These are phyloP conservation scores for Penicillium goetzii DNA, from an alignment of 495 filamentous ascomycete species.

Conservation along the genomic window DNA sequence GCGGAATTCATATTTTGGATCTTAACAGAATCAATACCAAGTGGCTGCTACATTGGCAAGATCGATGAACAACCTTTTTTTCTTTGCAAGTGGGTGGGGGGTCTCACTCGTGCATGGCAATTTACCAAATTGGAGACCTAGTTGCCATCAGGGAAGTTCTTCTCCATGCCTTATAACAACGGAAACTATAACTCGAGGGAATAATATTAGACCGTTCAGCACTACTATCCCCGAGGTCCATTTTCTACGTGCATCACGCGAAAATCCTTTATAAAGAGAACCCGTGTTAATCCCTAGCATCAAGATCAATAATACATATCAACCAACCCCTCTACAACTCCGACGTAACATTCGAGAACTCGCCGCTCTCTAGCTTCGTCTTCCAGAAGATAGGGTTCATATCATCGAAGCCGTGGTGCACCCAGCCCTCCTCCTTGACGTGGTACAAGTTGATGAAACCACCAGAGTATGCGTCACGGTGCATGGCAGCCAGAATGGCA, in stretches of 20 bases:
- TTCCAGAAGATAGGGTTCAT: constrained; percentile 99
- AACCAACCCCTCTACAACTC: constrained; percentile 53
- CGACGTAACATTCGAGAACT: constrained; percentile 95
- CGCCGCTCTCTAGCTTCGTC: constrained; percentile 95
- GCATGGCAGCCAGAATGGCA: constrained; percentile 94
- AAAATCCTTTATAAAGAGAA: constrained; percentile 1
- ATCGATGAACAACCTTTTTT: no score
- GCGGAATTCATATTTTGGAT: no score
- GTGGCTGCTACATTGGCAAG: no score
- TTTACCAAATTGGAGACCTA: no score
- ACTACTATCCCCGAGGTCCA: not conserved
- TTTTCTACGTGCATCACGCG: not conserved
- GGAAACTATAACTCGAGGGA: no score
- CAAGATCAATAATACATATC: constrained; percentile 31
- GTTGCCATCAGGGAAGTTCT: no score
- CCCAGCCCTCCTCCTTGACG: constrained; percentile 97
- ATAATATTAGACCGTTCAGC: no score
- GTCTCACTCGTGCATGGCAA: no score
- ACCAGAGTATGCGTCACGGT: constrained; percentile 96
- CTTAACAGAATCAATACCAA: no score
- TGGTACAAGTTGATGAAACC: constrained; percentile 99
- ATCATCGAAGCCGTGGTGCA: constrained; percentile 95
- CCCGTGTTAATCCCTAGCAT: constrained; percentile 24
- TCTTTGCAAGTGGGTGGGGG: no score
- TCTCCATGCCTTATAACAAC: no score